A percentile compares a stretch with the other conserved stretches of the same genome.
phyloP scores from a whole-genome alignment of 495 filamentous ascomycete species.

The Monascus purpureus region DNA sequence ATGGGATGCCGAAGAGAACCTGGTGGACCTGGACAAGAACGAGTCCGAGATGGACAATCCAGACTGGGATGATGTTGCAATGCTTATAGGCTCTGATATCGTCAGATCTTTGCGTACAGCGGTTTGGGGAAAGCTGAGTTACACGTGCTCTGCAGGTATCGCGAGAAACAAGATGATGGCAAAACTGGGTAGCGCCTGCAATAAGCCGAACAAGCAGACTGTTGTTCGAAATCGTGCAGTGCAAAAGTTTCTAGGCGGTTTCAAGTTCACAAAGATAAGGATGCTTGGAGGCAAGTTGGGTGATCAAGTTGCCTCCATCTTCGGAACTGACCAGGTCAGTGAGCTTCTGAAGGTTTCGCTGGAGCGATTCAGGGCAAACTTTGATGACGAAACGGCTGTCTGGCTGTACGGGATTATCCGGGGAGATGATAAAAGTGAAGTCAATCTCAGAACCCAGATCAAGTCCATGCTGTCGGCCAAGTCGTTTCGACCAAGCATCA shows the following conservation, averaged over 20 bases:
- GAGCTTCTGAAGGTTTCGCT: constrained; percentile 61
- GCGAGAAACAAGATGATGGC: constrained; percentile 89
- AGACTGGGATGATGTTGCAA: constrained; percentile 92
- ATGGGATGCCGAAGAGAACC: constrained; percentile 60
- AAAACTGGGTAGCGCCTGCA: constrained; percentile 78
- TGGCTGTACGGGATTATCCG: constrained; percentile 85
- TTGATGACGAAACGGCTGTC: constrained; percentile 74
- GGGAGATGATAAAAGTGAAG: constrained; percentile 74
- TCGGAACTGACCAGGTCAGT: constrained; percentile 66
- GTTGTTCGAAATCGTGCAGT: constrained; percentile 74
- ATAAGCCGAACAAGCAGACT: constrained; percentile 90
- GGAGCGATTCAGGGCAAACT: constrained; percentile 61
- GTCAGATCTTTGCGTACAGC: constrained; percentile 56
- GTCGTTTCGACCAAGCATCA: constrained; percentile 79
- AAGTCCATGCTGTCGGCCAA: constrained; percentile 99
- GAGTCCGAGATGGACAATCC: constrained; percentile 69
- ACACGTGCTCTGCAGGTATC: constrained; percentile 84
- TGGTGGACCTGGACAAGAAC: constrained; percentile 59
- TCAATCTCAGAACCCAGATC: constrained; percentile 82
- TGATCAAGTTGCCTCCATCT: constrained; percentile 61
- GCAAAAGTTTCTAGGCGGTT: constrained; percentile 62
- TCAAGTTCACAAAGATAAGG: constrained; percentile 93
- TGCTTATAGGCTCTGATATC: constrained; percentile 77
- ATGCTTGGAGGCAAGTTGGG: constrained; percentile 95
- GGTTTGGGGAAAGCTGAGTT: constrained; percentile 55